These are phyloP conservation scores for Ceratocystiopsis sp. DNA, from an alignment of 2,329 filamentous ascomycete genomes.

Conservation along the genomic window DNA sequence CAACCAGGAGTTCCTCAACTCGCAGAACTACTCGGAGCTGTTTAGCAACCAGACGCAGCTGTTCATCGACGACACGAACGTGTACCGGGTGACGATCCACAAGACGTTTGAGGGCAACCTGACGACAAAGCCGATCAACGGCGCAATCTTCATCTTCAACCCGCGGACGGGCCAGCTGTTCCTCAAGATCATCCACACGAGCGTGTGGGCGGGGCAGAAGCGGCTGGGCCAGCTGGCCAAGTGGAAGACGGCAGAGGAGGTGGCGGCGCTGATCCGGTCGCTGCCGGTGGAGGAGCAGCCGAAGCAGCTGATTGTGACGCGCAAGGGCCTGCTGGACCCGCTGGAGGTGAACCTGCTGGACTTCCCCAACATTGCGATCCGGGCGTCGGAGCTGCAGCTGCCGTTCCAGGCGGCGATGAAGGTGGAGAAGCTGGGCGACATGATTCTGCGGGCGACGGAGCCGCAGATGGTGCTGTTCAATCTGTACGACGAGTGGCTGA, in stretches of 20 bases:
- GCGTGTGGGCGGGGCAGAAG: slow-evolving; percentile 97
- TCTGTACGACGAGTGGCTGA: slow-evolving; percentile 95
- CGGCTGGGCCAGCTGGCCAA: slow-evolving; percentile 96
- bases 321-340: slow-evolving; percentile 92
- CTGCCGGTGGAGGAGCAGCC: slow-evolving; percentile 95
- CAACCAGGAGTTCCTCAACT: slow-evolving; percentile 98
- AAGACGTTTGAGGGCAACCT: slow-evolving; percentile 99
- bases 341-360: slow-evolving; percentile 94
- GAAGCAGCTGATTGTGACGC: slow-evolving; percentile 94
- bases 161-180: slow-evolving; percentile 95
- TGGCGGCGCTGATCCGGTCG: slow-evolving; percentile 88
- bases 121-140: slow-evolving; percentile 98
- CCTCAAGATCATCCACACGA: slow-evolving; percentile 98
- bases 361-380: slow-evolving; percentile 97
- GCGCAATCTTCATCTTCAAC: slow-evolving; percentile 99
- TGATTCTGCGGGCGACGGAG: slow-evolving; percentile 94
- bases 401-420: slow-evolving; percentile 99
- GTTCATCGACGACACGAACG: slow-evolving; percentile 98
- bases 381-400: slow-evolving; percentile 87
- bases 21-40: slow-evolving; percentile 95
- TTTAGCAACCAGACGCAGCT: slow-evolving; percentile 99
- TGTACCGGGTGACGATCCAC: slow-evolving; percentile 98
- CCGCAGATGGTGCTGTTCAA: slow-evolving; percentile 99
- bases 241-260: slow-evolving; percentile 99
- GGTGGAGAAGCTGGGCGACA: slow-evolving; percentile 96